These are phyloP conservation scores for Chytridium lagenaria DNA, from an alignment of 371 early-diverging fungal species.

Conservation along the genomic window DNA sequence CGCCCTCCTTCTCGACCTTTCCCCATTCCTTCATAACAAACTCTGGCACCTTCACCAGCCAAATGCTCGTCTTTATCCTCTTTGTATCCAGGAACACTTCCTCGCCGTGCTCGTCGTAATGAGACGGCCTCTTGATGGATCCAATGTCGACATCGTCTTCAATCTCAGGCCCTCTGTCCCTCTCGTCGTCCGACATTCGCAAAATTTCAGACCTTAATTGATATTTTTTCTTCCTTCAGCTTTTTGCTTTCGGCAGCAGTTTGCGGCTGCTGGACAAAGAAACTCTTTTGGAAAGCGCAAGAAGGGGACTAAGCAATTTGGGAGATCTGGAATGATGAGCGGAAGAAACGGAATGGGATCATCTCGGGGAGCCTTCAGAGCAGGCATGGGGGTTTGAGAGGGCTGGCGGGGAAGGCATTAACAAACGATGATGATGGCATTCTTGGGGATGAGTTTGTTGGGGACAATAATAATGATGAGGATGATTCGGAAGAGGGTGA, in stretches of 20 bases:
- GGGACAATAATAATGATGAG: conserved; percentile 12
- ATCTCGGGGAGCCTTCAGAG: not conserved
- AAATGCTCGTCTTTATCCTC: conserved; percentile 55
- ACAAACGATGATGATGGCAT: conserved; percentile 2
- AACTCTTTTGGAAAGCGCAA: not conserved
- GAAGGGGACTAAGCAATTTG: not conserved
- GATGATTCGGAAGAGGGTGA: conserved; percentile 13
- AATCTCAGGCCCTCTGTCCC: conserved; percentile 11
- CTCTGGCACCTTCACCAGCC: conserved; percentile 91
- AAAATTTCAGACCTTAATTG: not conserved
- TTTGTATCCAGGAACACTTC: conserved; percentile 30
- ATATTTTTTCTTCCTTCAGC: not conserved
- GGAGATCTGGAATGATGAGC: conserved; percentile 1
- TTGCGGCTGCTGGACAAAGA: not conserved
- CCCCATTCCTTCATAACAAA: conserved; percentile 87
- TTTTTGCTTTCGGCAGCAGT: no score
- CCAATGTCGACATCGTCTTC: conserved; percentile 7
- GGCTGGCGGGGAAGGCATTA: not conserved
- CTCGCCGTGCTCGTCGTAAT: conserved; percentile 9
- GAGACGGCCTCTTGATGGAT: conserved; percentile 11
- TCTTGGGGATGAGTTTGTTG: not conserved
- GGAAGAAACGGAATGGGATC: conserved; percentile 5
- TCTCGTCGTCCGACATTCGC: conserved; percentile 1
- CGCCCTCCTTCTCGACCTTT: conserved; percentile 65
- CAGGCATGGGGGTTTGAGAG: conserved; percentile 3